These are phyloP conservation scores for Colletotrichum sp. DNA, from an alignment of 2,329 filamentous ascomycete species.

Conservation along the genomic window DNA sequence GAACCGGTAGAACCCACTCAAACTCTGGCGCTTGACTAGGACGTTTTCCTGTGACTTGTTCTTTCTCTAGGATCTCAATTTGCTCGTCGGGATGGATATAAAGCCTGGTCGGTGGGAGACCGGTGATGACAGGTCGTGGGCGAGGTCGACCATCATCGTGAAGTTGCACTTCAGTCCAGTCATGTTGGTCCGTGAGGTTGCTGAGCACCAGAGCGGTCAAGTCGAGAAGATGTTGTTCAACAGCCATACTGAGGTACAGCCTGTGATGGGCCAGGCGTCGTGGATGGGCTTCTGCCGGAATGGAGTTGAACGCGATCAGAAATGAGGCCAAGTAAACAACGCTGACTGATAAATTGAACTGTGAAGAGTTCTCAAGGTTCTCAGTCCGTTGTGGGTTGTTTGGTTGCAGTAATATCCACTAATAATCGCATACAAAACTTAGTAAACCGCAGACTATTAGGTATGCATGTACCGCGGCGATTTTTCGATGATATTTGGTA, in stretches of 20 bases:
- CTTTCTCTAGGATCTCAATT: slow-evolving; percentile 70
- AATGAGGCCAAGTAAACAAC: not conserved
- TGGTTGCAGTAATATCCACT: not conserved
- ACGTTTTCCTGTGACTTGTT: slow-evolving; percentile 51
- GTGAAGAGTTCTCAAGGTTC: slow-evolving; percentile 13
- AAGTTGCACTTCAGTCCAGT: slow-evolving; percentile 69
- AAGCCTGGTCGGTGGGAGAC: slow-evolving; percentile 73
- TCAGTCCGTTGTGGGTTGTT: not conserved
- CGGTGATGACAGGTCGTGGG: slow-evolving; percentile 70
- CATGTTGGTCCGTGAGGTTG: slow-evolving; percentile 78
- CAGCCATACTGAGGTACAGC: not conserved
- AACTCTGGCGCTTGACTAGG: slow-evolving; percentile 59
- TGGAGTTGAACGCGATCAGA: not conserved
- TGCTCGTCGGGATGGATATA: slow-evolving; percentile 87
- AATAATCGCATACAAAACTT: not conserved
- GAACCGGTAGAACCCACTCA: slow-evolving; percentile 81
- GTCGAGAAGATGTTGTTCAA: slow-evolving; percentile 1
- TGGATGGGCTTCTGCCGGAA: not conserved
- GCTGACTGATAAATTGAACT: not conserved
- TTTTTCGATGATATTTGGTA: not conserved
- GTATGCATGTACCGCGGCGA: not conserved
- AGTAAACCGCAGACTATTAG: not conserved
- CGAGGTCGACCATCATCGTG: slow-evolving; percentile 48
- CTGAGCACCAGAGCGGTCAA: slow-evolving; percentile 59
- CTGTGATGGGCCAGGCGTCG: not conserved